Percentiles rank a stretch among this genome's conserved stretches.
phyloP scores from a whole-genome alignment of 2,329 filamentous ascomycete genomes.

The Botrytis fabae region DNA sequence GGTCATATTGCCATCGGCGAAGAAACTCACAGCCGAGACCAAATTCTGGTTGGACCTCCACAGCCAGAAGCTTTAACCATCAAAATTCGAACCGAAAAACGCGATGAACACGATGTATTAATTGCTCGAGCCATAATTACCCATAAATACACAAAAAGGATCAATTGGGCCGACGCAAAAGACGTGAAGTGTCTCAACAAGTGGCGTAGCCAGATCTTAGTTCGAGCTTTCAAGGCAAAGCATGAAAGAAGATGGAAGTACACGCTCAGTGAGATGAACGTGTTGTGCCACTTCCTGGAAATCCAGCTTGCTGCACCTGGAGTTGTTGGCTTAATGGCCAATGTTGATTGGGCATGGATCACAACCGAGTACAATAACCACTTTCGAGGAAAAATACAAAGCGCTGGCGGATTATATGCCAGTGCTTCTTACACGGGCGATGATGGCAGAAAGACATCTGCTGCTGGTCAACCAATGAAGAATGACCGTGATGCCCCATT shows the following conservation, averaged over 20 bases:
- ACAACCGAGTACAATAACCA: neutral
- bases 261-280: neutral
- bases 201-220: slow-evolving; percentile 4
- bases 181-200: neutral
- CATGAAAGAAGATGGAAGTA: neutral
- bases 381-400: neutral
- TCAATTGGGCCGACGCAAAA: neutral
- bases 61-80: neutral
- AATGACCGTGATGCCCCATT: neutral
- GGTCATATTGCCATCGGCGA: neutral
- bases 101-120: neutral
- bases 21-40: neutral
- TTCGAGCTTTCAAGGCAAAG: neutral
- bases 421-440: neutral
- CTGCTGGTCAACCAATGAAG: neutral
- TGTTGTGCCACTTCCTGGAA: neutral
- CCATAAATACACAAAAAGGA: neutral
- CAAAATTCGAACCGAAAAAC: neutral
- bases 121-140: neutral
- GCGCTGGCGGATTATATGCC: neutral
- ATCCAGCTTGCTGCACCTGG: neutral
- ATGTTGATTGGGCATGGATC: neutral
- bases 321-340: neutral
- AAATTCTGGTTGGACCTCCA: neutral
- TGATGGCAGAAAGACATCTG: neutral